phyloP scores from a whole-genome alignment of 495 filamentous ascomycete species.

The Mytilinidion resinicola region DNA sequence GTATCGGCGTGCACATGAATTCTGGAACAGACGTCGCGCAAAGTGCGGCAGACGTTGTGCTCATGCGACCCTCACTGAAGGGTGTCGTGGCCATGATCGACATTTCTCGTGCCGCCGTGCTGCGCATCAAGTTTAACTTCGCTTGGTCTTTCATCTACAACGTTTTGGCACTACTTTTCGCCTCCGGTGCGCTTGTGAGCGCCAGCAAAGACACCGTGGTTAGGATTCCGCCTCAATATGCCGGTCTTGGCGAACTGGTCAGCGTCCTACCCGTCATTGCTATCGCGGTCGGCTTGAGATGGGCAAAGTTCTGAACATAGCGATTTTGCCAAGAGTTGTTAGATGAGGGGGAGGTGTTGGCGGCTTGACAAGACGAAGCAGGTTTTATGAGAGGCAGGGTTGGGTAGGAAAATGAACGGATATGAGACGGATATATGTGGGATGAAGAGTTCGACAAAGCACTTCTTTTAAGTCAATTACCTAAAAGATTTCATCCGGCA shows the following conservation, averaged over 20 bases:
- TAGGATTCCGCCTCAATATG: slow-evolving; percentile 62
- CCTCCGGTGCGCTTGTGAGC: slow-evolving; percentile 58
- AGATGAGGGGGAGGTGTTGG: too few relatives aligned
- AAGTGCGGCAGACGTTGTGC: slow-evolving; percentile 63
- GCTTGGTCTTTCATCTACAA: slow-evolving; percentile 70
- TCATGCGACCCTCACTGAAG: slow-evolving; percentile 50
- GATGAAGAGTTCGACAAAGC: too few relatives aligned
- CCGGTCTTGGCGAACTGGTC: slow-evolving; percentile 70
- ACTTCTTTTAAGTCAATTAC: too few relatives aligned
- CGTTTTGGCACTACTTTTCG: slow-evolving; percentile 60
- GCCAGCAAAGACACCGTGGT: too few relatives aligned
- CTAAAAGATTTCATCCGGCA: too few relatives aligned
- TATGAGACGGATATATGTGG: too few relatives aligned
- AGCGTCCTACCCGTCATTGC: slow-evolving; percentile 72
- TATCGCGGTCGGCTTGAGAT: slow-evolving; percentile 45
- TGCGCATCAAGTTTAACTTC: slow-evolving; percentile 64
- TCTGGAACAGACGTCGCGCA: slow-evolving; percentile 53
- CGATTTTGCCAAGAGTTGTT: too few relatives aligned
- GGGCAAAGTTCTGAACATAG: slow-evolving; percentile 23
- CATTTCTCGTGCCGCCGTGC: slow-evolving; percentile 46
- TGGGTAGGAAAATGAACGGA: too few relatives aligned
- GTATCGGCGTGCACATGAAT: slow-evolving; percentile 60
- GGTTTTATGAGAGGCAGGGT: too few relatives aligned
- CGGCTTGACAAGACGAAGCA: too few relatives aligned
- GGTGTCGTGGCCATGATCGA: slow-evolving; percentile 56